These are phyloP conservation scores for Annulohypoxylon maeteangense DNA, from an alignment of 495 filamentous ascomycete species.

Conservation along the genomic window DNA sequence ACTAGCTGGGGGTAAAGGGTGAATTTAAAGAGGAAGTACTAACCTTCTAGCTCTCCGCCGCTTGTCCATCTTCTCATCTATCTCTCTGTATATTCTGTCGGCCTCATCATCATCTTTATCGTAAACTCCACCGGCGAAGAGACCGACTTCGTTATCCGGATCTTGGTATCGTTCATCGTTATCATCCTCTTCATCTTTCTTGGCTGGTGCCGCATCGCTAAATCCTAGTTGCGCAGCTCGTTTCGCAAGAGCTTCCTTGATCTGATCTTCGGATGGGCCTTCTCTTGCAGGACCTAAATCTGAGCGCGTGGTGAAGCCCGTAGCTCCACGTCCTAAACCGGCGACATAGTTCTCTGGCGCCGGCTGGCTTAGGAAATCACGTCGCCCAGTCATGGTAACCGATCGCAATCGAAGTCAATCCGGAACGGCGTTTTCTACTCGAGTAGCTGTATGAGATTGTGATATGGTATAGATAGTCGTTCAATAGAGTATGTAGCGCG, in stretches of 20 bases:
- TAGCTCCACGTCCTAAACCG: slow-evolving; percentile 95
- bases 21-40: slow-evolving; percentile 58
- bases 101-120: slow-evolving; percentile 98
- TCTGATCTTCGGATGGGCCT: slow-evolving; percentile 96
- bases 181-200: slow-evolving; percentile 80
- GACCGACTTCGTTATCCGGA: slow-evolving; percentile 94
- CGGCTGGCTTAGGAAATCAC: slow-evolving; percentile 90
- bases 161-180: slow-evolving; percentile 92
- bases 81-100: slow-evolving; percentile 91
- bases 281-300: slow-evolving; percentile 96
- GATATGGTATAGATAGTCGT: background rate
- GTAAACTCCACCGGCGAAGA: slow-evolving; percentile 93
- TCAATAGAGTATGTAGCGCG: background rate
- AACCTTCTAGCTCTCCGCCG: slow-evolving; percentile 89
- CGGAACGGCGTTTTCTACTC: background rate
- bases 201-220: slow-evolving; percentile 78
- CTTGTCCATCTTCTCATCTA: slow-evolving; percentile 96
- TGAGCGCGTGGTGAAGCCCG: slow-evolving; percentile 96
- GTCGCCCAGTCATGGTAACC: slow-evolving; percentile 74
- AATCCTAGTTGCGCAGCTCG: slow-evolving; percentile 84
- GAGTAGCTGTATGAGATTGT: background rate
- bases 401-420: background rate
- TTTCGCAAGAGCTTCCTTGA: slow-evolving; percentile 95
- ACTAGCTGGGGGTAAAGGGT: slow-evolving; percentile 43
- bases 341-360: slow-evolving; percentile 99